These are phyloP conservation scores for Penicillium steckii DNA, from an alignment of 495 filamentous ascomycete genomes.

Conservation along the genomic window DNA sequence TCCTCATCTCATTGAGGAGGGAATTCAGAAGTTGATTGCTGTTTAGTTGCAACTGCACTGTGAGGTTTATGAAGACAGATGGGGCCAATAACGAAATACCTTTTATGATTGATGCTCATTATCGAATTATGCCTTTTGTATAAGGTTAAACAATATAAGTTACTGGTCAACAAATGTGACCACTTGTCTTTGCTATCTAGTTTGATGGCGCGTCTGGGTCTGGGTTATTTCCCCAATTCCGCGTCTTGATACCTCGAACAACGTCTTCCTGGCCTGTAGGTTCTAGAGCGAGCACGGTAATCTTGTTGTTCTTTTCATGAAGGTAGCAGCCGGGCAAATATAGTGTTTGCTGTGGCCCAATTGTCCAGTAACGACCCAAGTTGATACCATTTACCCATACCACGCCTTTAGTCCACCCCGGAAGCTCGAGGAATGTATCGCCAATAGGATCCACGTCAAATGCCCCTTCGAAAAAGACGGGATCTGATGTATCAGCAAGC, in stretches of 20 bases:
- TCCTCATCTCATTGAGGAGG: conserved; percentile 25
- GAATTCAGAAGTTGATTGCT: conserved; percentile 6
- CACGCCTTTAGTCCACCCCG: conserved; percentile 41
- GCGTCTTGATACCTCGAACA: conserved; percentile 29
- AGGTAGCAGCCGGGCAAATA: conserved; percentile 40
- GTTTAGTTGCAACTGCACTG: neutral
- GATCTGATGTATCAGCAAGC: conserved; percentile 10
- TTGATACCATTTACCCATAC: conserved; percentile 49
- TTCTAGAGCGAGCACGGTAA: conserved; percentile 44
- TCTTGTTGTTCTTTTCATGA: conserved; percentile 29
- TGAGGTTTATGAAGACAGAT: neutral
- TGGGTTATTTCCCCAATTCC: conserved; percentile 42
- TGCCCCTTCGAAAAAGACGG: conserved; percentile 40
- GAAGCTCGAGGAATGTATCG: conserved; percentile 43
- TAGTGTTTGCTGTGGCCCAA: conserved; percentile 48
- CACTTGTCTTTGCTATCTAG: too few relatives aligned
- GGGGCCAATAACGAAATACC: neutral
- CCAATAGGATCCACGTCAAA: conserved; percentile 30
- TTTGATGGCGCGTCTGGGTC: conserved; percentile 33
- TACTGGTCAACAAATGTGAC: too few relatives aligned
- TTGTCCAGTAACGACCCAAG: conserved; percentile 45
- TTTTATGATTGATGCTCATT: neutral
- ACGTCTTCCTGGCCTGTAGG: conserved; percentile 26
- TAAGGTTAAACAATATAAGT: too few relatives aligned
- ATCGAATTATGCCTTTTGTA: neutral